phyloP scores from a whole-genome alignment of 2,329 filamentous ascomycete genomes.

The Diaporthe sp. region DNA sequence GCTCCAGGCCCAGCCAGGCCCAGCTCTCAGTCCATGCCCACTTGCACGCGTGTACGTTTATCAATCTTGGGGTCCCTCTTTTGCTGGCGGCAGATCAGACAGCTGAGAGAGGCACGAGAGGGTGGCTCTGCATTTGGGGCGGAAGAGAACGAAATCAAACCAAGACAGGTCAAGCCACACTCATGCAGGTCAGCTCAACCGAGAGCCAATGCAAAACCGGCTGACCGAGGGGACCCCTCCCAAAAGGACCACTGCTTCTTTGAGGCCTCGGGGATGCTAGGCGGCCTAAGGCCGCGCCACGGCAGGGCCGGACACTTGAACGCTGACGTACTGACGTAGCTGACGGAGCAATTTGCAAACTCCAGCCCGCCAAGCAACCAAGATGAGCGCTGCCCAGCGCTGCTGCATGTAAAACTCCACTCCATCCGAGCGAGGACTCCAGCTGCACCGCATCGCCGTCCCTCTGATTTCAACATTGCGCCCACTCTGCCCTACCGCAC shows the following conservation, averaged over 20 bases:
- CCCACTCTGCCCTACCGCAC: background rate
- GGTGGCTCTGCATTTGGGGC: no score
- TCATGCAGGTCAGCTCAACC: background rate
- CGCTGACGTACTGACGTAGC: conserved; percentile 37
- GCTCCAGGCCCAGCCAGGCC: background rate
- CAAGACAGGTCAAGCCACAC: background rate
- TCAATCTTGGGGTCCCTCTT: background rate
- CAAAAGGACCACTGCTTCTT: conserved; percentile 1
- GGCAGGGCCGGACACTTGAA: conserved; percentile 17
- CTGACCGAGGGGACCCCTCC: background rate
- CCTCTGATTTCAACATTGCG: conserved; percentile 21
- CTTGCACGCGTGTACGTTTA: background rate
- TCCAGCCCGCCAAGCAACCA: conserved; percentile 31
- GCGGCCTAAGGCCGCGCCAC: conserved; percentile 19
- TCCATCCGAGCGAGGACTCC: conserved; percentile 8
- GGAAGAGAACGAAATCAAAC: background rate
- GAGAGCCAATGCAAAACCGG: background rate
- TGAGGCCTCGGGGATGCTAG: conserved; percentile 6
- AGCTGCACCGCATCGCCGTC: conserved; percentile 17
- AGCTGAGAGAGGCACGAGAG: background rate
- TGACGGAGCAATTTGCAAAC: conserved; percentile 36
- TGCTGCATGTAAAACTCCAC: conserved; percentile 28
- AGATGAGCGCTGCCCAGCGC: conserved; percentile 22
- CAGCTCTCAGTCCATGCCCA: background rate
- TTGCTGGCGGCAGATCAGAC: background rate